Percentiles rank a stretch among this genome's conserved stretches.
Evolutionary conservation across 2,329 filamentous ascomycete species (phyloP).

Genomic region (Sporothrix brasiliensis): DNA sequence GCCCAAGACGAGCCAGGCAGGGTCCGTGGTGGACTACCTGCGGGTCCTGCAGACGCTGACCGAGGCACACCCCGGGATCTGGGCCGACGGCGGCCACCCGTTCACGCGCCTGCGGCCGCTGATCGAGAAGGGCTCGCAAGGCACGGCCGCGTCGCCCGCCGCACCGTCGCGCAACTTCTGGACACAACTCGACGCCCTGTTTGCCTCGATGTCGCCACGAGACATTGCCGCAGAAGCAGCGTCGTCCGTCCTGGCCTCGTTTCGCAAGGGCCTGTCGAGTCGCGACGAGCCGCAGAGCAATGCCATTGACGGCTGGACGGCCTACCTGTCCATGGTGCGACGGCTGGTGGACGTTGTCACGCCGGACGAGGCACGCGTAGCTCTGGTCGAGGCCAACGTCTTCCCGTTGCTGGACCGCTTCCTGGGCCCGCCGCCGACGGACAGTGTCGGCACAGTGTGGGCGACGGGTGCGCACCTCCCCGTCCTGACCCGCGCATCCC

Average conservation of each 20-base stretch:
- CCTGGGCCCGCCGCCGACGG: constrained; percentile 49
- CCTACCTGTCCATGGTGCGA: constrained; percentile 68
- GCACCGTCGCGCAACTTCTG: constrained; percentile 63
- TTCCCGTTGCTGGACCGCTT: constrained; percentile 61
- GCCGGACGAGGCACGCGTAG: constrained; percentile 49
- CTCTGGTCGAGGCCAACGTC: constrained; percentile 54
- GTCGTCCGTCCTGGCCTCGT: constrained; percentile 64
- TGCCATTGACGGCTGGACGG: constrained; percentile 69
- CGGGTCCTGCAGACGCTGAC: constrained; percentile 70
- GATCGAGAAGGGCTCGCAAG: constrained; percentile 81
- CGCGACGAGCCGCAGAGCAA: constrained; percentile 75
- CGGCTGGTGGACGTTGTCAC: constrained; percentile 55
- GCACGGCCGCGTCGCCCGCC: constrained; percentile 52
- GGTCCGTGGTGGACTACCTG: constrained; percentile 73
- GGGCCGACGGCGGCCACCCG: constrained; percentile 65
- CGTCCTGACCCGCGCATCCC: constrained; percentile 54
- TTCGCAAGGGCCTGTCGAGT: constrained; percentile 70
- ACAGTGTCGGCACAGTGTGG: constrained; percentile 42
- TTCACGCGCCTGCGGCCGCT: constrained; percentile 67
- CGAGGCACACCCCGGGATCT: constrained; percentile 65
- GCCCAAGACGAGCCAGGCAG: constrained; percentile 70
- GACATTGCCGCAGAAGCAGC: constrained; percentile 53
- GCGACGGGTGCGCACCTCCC: constrained; percentile 42
- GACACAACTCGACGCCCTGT: constrained; percentile 65
- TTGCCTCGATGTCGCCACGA: constrained; percentile 61